Base-by-base conservation (phyloP, 768 basidiomycete species). In the Boletus coccyginus region DNA sequence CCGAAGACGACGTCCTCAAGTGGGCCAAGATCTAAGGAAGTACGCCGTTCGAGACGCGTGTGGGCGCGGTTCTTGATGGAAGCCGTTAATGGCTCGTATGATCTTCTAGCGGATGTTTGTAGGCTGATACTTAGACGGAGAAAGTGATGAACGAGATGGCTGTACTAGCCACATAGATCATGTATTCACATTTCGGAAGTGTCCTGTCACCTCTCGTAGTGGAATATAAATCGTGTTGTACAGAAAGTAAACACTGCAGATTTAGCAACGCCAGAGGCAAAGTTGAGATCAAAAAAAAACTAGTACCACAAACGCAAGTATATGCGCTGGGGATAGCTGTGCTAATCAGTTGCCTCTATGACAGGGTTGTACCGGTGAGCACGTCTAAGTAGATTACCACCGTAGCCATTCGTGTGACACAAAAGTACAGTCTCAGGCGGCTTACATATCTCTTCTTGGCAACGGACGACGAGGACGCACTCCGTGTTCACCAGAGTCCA, bases 1-100 rank as follows among this genome's bases (percentile, higher is more conserved):
- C 62, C n/a, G 70, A 66, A 19, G 74, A 76, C 52, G 82, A 83
- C 61, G 58, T 82, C 36, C 62, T 61, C 53, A 60, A 62, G 38
- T 81, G 73, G 64, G 77, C 78, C 41, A 80, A 65, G 59, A 60
- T 36, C 46, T 21, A 21, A 21, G 21, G 21, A 27, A 27, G 27
- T 27, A 27, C 3, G 27, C 27, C 27, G 6, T 5, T 27, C 27
- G 27, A 27, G 27, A 3, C 27, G 27, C 4, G 27, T 27, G 27
- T 27, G 27, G 27, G 27, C 27, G 6, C 27, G 36, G 36, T 16
- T 38, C 16, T 38, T 14, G 36, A 33, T 33, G 11, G 32, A 33
- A 33, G 32, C 11, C 32, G 32, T 33, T 3, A 11, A 11, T 33
- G 11, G 11, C 11, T 33, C 32, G 32, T 33, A 33, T 33, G 32